Evolutionary conservation across 495 filamentous ascomycete genomes (phyloP).

Genomic region (Hypoxylon subgilvum): DNA sequence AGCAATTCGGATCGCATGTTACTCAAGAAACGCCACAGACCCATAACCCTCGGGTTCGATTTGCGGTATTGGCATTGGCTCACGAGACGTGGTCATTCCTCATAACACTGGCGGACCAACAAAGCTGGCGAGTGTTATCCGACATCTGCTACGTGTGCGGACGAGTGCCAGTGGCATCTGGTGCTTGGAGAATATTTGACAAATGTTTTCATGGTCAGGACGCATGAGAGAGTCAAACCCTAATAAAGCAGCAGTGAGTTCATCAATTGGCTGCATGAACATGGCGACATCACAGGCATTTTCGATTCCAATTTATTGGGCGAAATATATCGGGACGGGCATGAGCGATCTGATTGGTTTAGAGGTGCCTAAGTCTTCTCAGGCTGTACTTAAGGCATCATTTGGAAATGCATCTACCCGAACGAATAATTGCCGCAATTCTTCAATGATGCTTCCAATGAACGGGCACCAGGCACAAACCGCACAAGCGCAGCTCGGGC

Average conservation of each 20-base stretch:
- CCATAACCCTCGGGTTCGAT: constrained; percentile 23
- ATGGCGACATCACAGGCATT: constrained; percentile 32
- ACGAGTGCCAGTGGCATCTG: constrained; percentile 25
- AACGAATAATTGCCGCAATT: constrained; percentile 31
- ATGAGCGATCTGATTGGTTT: constrained; percentile 32
- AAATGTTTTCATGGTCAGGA: constrained; percentile 33
- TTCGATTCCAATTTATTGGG: constrained; percentile 36
- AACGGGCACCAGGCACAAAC: constrained; percentile 17
- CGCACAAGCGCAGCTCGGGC: background rate
- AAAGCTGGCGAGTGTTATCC: constrained; percentile 24
- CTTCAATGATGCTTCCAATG: constrained; percentile 17
- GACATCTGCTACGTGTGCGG: constrained; percentile 35
- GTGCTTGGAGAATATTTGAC: constrained; percentile 23
- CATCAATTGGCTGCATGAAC: constrained; percentile 38
- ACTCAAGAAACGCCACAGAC: constrained; percentile 33
- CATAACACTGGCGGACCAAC: constrained; percentile 13
- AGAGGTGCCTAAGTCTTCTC: constrained; percentile 29
- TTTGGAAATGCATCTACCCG: constrained; percentile 37
- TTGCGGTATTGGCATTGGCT: constrained; percentile 24
- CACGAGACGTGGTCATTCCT: constrained; percentile 34
- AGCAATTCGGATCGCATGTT: constrained; percentile 32
- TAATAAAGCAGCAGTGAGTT: constrained; percentile 20
- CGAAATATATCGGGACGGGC: constrained; percentile 35
- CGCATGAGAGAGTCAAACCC: constrained; percentile 6
- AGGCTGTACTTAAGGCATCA: constrained; percentile 37